phyloP scores from a whole-genome alignment of 208 protist genomes.

The Tritrichomonas foetus region DNA sequence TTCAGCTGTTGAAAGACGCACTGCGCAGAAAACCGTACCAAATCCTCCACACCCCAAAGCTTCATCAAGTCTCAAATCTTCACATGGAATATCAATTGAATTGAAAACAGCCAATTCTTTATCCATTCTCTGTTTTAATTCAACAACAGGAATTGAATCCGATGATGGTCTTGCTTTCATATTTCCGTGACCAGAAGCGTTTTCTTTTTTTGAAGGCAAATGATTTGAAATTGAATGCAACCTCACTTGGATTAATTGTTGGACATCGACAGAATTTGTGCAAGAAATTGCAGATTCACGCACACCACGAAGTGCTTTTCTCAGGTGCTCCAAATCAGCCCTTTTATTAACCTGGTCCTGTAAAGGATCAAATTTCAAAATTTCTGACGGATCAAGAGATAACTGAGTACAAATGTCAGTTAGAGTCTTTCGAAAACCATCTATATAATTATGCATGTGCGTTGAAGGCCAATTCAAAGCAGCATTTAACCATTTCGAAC shows the following conservation, averaged over 20 bases:
- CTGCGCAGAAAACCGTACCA: neutral
- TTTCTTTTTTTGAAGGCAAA: neutral
- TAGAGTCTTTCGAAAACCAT: neutral
- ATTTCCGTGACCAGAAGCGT: neutral
- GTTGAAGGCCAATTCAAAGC: neutral
- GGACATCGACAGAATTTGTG: neutral
- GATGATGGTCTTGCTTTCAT: neutral
- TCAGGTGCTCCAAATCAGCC: neutral
- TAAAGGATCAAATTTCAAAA: neutral
- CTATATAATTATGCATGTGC: neutral
- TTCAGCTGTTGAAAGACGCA: neutral
- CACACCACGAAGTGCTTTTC: neutral
- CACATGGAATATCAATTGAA: constrained; percentile 20
- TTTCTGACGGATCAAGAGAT: neutral
- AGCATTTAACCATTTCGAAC: neutral
- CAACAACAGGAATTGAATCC: neutral
- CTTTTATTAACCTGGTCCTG: constrained; percentile 7
- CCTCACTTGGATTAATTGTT: neutral
- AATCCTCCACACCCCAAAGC: neutral
- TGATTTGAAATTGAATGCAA: neutral
- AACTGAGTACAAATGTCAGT: neutral
- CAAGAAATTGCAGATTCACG: neutral
- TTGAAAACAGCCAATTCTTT: neutral
- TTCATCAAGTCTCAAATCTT: neutral
- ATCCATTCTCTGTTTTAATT: neutral